These are phyloP conservation scores for Ogataea dorogensis DNA, from an alignment of 805 yeast species.

Conservation along the genomic window DNA sequence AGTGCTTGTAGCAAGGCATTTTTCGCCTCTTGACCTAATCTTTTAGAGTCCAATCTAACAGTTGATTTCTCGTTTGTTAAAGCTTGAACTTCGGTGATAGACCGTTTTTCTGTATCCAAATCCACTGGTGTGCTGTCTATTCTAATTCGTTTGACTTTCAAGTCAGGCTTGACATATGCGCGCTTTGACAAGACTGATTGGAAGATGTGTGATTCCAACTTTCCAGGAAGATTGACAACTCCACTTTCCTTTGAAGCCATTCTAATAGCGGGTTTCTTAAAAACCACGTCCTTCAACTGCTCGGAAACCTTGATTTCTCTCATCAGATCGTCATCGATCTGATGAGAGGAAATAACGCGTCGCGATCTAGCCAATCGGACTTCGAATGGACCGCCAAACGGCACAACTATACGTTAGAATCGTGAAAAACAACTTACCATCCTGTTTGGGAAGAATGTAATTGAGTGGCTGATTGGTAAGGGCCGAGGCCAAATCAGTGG, in stretches of 20 bases:
- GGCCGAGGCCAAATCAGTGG: constrained; percentile 22
- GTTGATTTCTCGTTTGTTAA: not conserved
- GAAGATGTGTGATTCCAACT: constrained; percentile 19
- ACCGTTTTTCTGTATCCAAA: constrained; percentile 6
- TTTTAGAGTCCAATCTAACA: constrained; percentile 3
- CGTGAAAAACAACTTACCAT: constrained; percentile 28
- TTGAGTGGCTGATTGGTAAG: constrained; percentile 34
- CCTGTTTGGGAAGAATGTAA: constrained; percentile 40
- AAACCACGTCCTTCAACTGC: constrained; percentile 26
- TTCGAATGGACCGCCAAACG: constrained; percentile 31
- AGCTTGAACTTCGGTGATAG: not conserved
- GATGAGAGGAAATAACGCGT: constrained; percentile 4
- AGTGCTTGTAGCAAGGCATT: constrained; percentile 9
- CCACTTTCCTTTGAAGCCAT: constrained; percentile 1
- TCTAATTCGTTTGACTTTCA: constrained; percentile 31
- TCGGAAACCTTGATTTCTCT: constrained; percentile 21
- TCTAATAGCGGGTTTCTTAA: constrained; percentile 36
- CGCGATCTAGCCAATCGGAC: constrained; percentile 11
- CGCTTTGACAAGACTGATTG: constrained; percentile 15
- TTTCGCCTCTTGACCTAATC: constrained; percentile 2
- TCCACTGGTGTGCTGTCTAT: constrained; percentile 14
- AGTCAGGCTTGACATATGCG: constrained; percentile 26
- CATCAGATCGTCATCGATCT: constrained; percentile 30
- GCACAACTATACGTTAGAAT: constrained; percentile 16
- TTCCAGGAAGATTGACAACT: constrained; percentile 1